Evolutionary conservation across 108 stramenopile species (phyloP).

Genomic region (Cyclostephanos tholiformis): DNA sequence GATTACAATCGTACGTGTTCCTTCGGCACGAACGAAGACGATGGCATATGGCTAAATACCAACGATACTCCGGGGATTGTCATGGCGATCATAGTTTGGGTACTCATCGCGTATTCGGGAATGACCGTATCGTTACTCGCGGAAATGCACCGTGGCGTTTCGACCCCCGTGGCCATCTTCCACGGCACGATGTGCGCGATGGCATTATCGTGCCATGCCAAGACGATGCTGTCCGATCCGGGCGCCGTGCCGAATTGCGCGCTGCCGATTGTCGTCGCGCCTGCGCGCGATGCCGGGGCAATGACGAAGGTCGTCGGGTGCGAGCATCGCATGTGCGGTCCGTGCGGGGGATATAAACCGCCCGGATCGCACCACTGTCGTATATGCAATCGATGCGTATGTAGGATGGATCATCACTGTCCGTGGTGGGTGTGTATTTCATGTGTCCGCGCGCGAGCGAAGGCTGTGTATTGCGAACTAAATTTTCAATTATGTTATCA

Average conservation of each 20-base stretch:
- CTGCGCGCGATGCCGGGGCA: conserved; percentile 67
- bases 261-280: too few relatives aligned
- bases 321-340: conserved; percentile 73
- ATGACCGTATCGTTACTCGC: conserved; percentile 69
- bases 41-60: conserved; percentile 79
- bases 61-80: conserved; percentile 73
- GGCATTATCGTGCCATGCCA: conserved; percentile 75
- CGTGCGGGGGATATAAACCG: conserved; percentile 93
- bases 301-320: conserved; percentile 41
- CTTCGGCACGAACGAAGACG: conserved; percentile 52
- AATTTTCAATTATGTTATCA: too few relatives aligned
- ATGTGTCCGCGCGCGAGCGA: too few relatives aligned
- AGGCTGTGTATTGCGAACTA: too few relatives aligned
- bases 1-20: conserved; percentile 35
- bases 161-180: conserved; percentile 54
- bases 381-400: conserved; percentile 94
- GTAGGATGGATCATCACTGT: conserved; percentile 97
- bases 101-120: conserved; percentile 64
- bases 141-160: conserved; percentile 58
- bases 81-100: conserved; percentile 70
- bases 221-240: conserved; percentile 88
- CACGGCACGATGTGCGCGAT: conserved; percentile 61
- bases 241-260: conserved; percentile 93
- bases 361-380: conserved; percentile 93
- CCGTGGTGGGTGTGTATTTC: too few relatives aligned